Evolutionary conservation across 371 early-diverging fungal genomes (phyloP), one percentile per base, ranked within the genome.

Genomic region (Parasitella parasitica): DNA sequence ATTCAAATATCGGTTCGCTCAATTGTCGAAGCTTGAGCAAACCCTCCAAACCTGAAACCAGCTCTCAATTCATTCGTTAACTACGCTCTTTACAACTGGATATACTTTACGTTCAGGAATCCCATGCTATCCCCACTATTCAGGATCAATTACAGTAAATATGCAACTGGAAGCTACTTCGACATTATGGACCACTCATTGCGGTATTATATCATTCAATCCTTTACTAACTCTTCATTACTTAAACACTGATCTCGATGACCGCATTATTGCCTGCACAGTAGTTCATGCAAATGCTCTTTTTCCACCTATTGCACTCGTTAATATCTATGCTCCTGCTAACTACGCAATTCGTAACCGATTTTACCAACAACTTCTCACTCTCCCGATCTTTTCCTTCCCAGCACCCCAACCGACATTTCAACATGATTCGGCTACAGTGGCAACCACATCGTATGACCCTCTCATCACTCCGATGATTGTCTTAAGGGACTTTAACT

Each of bases 241-340:
- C 55, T n/a, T n/a, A n/a, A n/a, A n/a, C n/a, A n/a, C n/a, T n/a
- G n/a, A n/a, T 35, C 6, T 48, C 1, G 54, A 55, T 22, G 28
- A 51, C 9, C 9, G 62, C 9, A 20, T 49, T 11, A 61, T 61
- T 26, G 27, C 28, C 2, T 35, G 37, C 18, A 3, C 18, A 5
- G 22, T 61, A 3, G 15, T 35, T 0, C 55, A 61, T 24, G 0
- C 5, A 26, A 26, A 43, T 8, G 1, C 18, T 18, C 15, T 49
- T 2, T 61, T 61, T 18, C 20, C 54, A 18, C 55, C 55, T 2
- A 51, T 28, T 5, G 11, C 27, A n/a, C 22, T 59, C n/a, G 7
- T 59, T 12, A 39, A 39, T 34, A 59, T 61, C 4, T 61, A 61
- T 49, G 62, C 55, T 2, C 62, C 62, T 22, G 54, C 38, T 15